Percentiles rank a stretch among this genome's conserved stretches.
Conservation (phyloP, 2,329 filamentous ascomycete genomes). For the Gyromitra esculenta region DNA sequence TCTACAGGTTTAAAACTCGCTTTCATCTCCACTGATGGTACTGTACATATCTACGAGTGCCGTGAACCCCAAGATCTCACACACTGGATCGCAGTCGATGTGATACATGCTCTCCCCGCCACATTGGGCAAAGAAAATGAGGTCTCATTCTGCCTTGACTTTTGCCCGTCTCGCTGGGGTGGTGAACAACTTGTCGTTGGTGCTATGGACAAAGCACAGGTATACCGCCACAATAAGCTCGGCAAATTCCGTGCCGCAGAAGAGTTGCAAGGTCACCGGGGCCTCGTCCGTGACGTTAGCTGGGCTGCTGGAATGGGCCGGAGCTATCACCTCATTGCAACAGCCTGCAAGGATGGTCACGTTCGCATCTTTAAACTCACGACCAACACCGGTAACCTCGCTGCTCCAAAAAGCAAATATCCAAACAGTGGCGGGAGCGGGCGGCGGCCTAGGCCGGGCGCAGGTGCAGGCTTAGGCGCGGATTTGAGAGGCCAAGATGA, state of each 20-base stretch:
- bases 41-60: slow-evolving; percentile 58
- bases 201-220: slow-evolving; percentile 80
- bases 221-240: slow-evolving; percentile 75
- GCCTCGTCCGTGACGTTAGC: slow-evolving; percentile 84
- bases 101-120: slow-evolving; percentile 54
- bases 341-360: slow-evolving; percentile 89
- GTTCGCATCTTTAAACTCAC: slow-evolving; percentile 85
- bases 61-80: slow-evolving; percentile 58
- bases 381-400: slow-evolving; percentile 29
- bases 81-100: slow-evolving; percentile 57
- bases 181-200: slow-evolving; percentile 74
- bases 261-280: slow-evolving; percentile 76
- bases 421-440: slow-evolving; percentile 23
- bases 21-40: slow-evolving; percentile 56
- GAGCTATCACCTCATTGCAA: slow-evolving; percentile 89
- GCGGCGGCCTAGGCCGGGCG: slow-evolving; percentile 42
- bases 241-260: slow-evolving; percentile 87
- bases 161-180: slow-evolving; percentile 57
- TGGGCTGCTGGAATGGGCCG: slow-evolving; percentile 93
- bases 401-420: slow-evolving; percentile 47
- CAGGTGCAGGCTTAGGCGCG: slow-evolving; percentile 45
- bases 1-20: slow-evolving; percentile 57
- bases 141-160: slow-evolving; percentile 57
- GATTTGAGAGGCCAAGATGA: slow-evolving; percentile 43
- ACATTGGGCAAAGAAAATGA: slow-evolving; percentile 56